Percentiles rank a stretch among this genome's conserved stretches.
These are phyloP conservation scores for Daphne laureola DNA, from an alignment of 441 rosid species.

Conservation along the genomic window DNA sequence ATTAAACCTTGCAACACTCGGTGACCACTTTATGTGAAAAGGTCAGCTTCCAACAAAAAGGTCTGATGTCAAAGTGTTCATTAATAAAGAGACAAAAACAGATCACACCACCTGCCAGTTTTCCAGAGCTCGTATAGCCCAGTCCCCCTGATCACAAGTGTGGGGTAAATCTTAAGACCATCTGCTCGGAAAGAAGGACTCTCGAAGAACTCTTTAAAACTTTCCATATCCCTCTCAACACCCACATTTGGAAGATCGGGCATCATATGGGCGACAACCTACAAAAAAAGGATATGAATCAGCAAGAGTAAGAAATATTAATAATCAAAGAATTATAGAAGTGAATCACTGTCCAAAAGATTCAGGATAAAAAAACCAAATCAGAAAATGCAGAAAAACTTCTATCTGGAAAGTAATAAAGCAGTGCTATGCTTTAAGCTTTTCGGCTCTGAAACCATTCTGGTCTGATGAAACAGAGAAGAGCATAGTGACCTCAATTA, in stretches of 20 bases:
- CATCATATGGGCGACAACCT: conserved; percentile 99
- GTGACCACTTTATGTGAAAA: neutral
- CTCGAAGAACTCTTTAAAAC: conserved; percentile 92
- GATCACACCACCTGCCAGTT: conserved; percentile 70
- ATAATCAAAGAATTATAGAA: conserved; percentile 9
- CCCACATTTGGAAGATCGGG: conserved; percentile 99
- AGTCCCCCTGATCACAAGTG: conserved; percentile 97
- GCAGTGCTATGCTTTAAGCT: no score
- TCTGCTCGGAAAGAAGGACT: conserved; percentile 94
- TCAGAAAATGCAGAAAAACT: neutral
- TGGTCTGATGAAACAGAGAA: no score
- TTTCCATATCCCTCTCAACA: conserved; percentile 95
- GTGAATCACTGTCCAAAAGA: neutral
- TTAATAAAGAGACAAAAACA: conserved; percentile 3
- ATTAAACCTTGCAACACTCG: conserved; percentile 10
- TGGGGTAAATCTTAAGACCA: conserved; percentile 97
- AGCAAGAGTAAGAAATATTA: conserved; percentile 9
- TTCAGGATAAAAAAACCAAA: neutral
- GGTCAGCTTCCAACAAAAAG: neutral
- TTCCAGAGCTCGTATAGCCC: conserved; percentile 99
- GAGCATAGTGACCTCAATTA: no score
- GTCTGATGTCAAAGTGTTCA: neutral
- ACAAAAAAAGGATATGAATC: conserved; percentile 18
- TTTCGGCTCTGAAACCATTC: no score
- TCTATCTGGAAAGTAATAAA: no score